A percentile compares a stretch with the other conserved stretches of the same genome.
Evolutionary conservation across 2,329 filamentous ascomycete species (phyloP).

Genomic region (Colletotrichum tofieldiae): DNA sequence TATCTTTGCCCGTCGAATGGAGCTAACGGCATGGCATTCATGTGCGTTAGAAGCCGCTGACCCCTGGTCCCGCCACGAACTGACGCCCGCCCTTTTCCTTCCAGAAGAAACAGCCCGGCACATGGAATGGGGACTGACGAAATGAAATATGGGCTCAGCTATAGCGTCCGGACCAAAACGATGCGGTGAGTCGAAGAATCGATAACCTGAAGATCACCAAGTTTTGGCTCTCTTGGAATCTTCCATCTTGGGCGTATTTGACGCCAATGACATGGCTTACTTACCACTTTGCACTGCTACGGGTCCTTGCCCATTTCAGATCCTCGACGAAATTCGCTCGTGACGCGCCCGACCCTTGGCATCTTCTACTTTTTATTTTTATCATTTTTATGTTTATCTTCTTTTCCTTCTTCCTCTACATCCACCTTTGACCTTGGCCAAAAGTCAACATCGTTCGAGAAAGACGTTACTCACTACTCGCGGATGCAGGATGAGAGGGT

Average conservation of each 20-base stretch:
- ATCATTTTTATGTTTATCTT: too few species aligned
- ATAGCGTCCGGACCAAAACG: not conserved
- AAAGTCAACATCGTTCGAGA: not conserved
- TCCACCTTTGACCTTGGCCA: not conserved
- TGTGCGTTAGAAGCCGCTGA: not conserved
- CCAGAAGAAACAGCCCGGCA: conserved; percentile 10
- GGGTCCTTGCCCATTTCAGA: too few species aligned
- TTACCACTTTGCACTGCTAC: too few species aligned
- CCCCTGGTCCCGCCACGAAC: not conserved
- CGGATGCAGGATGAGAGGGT: not conserved
- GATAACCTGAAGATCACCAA: conserved; percentile 10
- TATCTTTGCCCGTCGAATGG: conserved; percentile 11
- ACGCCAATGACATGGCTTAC: too few species aligned
- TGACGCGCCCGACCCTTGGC: too few species aligned
- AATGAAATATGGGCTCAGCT: conserved; percentile 30
- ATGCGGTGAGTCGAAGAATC: conserved; percentile 22
- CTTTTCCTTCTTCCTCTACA: not conserved
- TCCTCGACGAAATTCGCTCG: too few species aligned
- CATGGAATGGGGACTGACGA: conserved; percentile 19
- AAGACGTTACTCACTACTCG: not conserved
- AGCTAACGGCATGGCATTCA: conserved; percentile 11
- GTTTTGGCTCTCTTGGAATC: not conserved
- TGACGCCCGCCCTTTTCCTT: conserved; percentile 10
- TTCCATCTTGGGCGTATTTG: too few species aligned
- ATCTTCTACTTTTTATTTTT: too few species aligned